Conservation (phyloP, 2,329 filamentous ascomycete genomes). For the Scytalidium sp. region DNA sequence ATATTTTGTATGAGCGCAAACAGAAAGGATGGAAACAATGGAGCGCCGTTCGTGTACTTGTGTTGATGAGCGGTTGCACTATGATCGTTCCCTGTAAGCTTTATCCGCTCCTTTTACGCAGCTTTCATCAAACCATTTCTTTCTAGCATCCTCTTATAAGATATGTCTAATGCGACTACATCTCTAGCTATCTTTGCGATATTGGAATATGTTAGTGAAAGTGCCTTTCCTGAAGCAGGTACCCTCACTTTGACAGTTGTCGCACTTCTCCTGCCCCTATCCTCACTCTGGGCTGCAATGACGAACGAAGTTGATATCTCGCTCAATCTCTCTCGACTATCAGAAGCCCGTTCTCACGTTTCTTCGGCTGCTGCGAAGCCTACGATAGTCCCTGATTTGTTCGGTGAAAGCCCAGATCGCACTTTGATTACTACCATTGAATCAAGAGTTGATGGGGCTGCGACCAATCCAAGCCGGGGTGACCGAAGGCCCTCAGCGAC, state of each 20-base stretch:
- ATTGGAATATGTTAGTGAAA: constrained; percentile 44
- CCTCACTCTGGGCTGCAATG: constrained; percentile 60
- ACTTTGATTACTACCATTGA: constrained; percentile 10
- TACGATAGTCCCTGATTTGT: constrained; percentile 4
- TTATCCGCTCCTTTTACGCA: background rate
- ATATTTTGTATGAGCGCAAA: constrained; percentile 52
- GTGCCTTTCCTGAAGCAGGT: constrained; percentile 48
- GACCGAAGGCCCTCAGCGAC: background rate
- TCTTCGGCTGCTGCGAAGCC: constrained; percentile 4
- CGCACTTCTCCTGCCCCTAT: constrained; percentile 62
- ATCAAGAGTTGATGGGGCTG: constrained; percentile 6
- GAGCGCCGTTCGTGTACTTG: constrained; percentile 63
- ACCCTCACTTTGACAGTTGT: constrained; percentile 55
- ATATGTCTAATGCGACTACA: constrained; percentile 9
- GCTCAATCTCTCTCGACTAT: constrained; percentile 13
- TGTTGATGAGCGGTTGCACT: constrained; percentile 66
- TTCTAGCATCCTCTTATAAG: constrained; percentile 6
- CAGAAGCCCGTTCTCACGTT: background rate
- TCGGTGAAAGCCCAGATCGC: constrained; percentile 1
- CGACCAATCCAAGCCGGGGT: background rate
- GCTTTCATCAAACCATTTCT: constrained; percentile 3
- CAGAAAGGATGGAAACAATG: constrained; percentile 57
- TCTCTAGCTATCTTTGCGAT: constrained; percentile 56
- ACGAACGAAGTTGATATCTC: constrained; percentile 14
- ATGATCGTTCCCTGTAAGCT: constrained; percentile 61